phyloP scores from a whole-genome alignment of 1,139 yeast species.

The Kodamaea alishanica region DNA sequence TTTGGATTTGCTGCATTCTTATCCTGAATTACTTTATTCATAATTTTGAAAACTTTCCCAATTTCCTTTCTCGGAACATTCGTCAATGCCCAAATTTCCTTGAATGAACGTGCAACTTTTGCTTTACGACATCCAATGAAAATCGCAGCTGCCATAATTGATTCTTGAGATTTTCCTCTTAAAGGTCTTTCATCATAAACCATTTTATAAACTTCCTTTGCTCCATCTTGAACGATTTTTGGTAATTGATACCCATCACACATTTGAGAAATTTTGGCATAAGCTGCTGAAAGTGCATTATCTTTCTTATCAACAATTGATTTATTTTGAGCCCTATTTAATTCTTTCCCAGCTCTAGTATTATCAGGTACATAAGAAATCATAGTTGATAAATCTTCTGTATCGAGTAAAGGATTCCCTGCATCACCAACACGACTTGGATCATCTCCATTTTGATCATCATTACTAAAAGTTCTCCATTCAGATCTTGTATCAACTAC shows the following conservation, averaged over 20 bases:
- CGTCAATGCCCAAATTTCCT: constrained; percentile 94
- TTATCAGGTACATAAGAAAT: constrained; percentile 84
- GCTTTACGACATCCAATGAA: constrained; percentile 94
- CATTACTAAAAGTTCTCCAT: constrained; percentile 97
- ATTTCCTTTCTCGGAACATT: constrained; percentile 92
- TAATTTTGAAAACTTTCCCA: constrained; percentile 81
- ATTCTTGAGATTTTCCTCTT: constrained; percentile 89
- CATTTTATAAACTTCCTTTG: constrained; percentile 90
- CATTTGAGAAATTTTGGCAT: constrained; percentile 88
- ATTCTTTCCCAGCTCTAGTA: constrained; percentile 74
- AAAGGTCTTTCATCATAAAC: constrained; percentile 85
- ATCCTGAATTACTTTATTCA: constrained; percentile 71
- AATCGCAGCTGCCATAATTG: constrained; percentile 95
- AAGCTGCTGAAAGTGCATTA: constrained; percentile 83
- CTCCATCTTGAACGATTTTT: constrained; percentile 93
- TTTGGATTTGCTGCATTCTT: constrained; percentile 51
- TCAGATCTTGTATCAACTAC: constrained; percentile 95
- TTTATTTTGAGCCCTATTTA: constrained; percentile 84
- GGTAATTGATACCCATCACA: constrained; percentile 97
- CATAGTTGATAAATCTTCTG: constrained; percentile 88
- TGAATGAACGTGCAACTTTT: constrained; percentile 89
- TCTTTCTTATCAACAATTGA: constrained; percentile 85
- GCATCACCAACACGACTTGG: constrained; percentile 99
- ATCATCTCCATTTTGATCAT: constrained; percentile 96
- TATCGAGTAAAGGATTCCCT: constrained; percentile 88